Evolutionary conservation across 495 filamentous ascomycete genomes (phyloP).

Genomic region (Trichocladium antarcticum): DNA sequence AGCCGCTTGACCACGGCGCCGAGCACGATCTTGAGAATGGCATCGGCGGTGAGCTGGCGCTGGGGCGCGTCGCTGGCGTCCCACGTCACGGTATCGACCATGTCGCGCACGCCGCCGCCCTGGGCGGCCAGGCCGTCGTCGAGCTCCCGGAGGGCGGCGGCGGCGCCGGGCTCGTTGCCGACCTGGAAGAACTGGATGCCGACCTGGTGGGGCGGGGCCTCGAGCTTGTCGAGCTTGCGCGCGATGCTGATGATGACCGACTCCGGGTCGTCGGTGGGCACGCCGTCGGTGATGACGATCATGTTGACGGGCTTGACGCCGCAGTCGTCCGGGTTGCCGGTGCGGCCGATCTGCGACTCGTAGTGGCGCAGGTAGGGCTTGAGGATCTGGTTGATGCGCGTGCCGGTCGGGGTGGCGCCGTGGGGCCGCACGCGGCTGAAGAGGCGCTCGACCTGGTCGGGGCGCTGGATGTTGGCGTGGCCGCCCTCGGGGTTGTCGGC

Average conservation of each 20-base stretch:
- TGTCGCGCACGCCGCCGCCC: constrained; percentile 58
- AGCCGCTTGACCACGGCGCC: constrained; percentile 58
- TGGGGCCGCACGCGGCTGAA: constrained; percentile 54
- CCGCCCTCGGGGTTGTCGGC: constrained; percentile 16
- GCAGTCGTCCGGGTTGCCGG: constrained; percentile 34
- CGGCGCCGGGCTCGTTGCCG: constrained; percentile 58
- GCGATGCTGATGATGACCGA: constrained; percentile 56
- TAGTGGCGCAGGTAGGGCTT: constrained; percentile 50
- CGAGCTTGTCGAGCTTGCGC: constrained; percentile 55
- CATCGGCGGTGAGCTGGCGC: constrained; percentile 40
- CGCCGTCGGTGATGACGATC: constrained; percentile 88
- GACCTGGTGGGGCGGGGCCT: constrained; percentile 73
- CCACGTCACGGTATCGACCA: constrained; percentile 88
- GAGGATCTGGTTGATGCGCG: constrained; percentile 61
- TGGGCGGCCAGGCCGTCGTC: constrained; percentile 61
- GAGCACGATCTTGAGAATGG: constrained; percentile 73
- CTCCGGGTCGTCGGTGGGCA: constrained; percentile 63
- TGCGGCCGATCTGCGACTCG: constrained; percentile 23
- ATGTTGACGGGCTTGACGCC: constrained; percentile 77
- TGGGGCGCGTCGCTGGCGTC: constrained; percentile 30
- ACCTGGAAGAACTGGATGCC: constrained; percentile 98
- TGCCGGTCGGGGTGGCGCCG: constrained; percentile 66
- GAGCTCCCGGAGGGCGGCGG: constrained; percentile 54
- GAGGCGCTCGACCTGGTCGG: constrained; percentile 47
- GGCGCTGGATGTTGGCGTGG: constrained; percentile 48